phyloP scores from a whole-genome alignment of 352 stramenopile species.

The Pythium monospermum region DNA sequence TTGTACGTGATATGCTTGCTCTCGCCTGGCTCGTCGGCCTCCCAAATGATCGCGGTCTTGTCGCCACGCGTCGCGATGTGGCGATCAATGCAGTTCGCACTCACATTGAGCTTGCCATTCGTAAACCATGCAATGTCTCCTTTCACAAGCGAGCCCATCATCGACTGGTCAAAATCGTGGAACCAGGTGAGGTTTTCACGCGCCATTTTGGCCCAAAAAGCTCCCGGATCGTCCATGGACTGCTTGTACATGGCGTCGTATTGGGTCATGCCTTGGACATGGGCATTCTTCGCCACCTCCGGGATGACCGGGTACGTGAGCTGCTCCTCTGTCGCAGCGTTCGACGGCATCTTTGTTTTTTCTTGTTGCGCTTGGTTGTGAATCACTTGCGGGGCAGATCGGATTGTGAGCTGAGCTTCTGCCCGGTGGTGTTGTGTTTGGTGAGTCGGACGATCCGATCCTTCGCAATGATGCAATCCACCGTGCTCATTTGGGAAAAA shows the following conservation, averaged over 20 bases:
- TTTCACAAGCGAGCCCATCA: slow-evolving; percentile 84
- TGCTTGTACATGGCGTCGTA: slow-evolving; percentile 87
- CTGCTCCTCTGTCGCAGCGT: slow-evolving; percentile 12
- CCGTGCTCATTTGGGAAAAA: too few relatives aligned
- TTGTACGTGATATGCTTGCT: slow-evolving; percentile 88
- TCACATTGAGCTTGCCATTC: slow-evolving; percentile 93
- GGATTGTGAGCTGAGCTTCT: slow-evolving; percentile 17
- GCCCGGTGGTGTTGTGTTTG: too few relatives aligned
- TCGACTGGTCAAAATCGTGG: slow-evolving; percentile 85
- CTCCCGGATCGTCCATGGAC: slow-evolving; percentile 81
- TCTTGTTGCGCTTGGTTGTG: not conserved
- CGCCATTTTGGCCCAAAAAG: slow-evolving; percentile 92
- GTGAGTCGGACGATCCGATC: too few relatives aligned
- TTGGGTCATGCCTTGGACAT: slow-evolving; percentile 63
- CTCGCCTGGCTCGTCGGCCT: slow-evolving; percentile 94
- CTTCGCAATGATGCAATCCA: too few relatives aligned
- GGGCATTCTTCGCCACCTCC: slow-evolving; percentile 45
- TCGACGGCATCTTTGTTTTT: slow-evolving; percentile 9
- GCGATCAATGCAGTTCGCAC: slow-evolving; percentile 94
- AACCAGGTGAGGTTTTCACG: slow-evolving; percentile 92
- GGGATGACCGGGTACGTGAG: slow-evolving; percentile 30
- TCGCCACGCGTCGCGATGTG: slow-evolving; percentile 79
- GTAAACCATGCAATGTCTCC: slow-evolving; percentile 95
- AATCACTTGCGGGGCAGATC: slow-evolving; percentile 11
- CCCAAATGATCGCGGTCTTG: slow-evolving; percentile 96